Evolutionary conservation across 2,329 filamentous ascomycete genomes (phyloP).

Genomic region (Septoria petroselini): DNA sequence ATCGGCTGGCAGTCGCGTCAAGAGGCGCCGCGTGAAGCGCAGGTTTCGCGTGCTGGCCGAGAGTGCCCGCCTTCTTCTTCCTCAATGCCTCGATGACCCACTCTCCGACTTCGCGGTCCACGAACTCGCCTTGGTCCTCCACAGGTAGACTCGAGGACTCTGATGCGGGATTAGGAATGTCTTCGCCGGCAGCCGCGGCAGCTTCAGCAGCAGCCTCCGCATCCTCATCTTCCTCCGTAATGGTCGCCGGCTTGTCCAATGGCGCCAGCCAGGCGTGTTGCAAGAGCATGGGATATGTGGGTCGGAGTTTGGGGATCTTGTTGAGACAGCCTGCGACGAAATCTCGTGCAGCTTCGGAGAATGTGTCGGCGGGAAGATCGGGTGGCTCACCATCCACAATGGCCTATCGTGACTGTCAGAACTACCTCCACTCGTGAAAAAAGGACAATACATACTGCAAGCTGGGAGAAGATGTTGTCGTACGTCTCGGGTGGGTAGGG

Average conservation of each 20-base stretch:
- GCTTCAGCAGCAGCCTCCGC: conserved; percentile 40
- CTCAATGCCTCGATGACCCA: conserved; percentile 78
- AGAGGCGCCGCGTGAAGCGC: conserved; percentile 84
- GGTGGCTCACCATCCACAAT: conserved; percentile 98
- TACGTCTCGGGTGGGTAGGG: conserved; percentile 97
- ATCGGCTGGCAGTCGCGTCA: conserved; percentile 51
- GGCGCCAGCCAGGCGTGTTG: conserved; percentile 83
- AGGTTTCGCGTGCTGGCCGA: conserved; percentile 61
- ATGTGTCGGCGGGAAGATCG: conserved; percentile 73
- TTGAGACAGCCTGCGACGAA: conserved; percentile 89
- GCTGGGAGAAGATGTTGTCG: conserved; percentile 95
- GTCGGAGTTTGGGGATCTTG: conserved; percentile 87
- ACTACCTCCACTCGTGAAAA: not conserved
- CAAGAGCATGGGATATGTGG: conserved; percentile 87
- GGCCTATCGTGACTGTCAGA: conserved; percentile 58
- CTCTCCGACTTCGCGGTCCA: conserved; percentile 76
- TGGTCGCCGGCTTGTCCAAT: conserved; percentile 72
- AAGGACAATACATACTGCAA: conserved; percentile 68
- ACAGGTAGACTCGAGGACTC: conserved; percentile 39
- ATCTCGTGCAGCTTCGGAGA: conserved; percentile 73
- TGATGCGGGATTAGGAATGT: conserved; percentile 5
- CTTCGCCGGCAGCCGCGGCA: conserved; percentile 23
- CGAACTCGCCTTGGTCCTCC: conserved; percentile 32
- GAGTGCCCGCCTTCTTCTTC: conserved; percentile 59
- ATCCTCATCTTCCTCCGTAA: conserved; percentile 67